phyloP scores from a whole-genome alignment of 2,329 filamentous ascomycete genomes.

The Graphium sp. region DNA sequence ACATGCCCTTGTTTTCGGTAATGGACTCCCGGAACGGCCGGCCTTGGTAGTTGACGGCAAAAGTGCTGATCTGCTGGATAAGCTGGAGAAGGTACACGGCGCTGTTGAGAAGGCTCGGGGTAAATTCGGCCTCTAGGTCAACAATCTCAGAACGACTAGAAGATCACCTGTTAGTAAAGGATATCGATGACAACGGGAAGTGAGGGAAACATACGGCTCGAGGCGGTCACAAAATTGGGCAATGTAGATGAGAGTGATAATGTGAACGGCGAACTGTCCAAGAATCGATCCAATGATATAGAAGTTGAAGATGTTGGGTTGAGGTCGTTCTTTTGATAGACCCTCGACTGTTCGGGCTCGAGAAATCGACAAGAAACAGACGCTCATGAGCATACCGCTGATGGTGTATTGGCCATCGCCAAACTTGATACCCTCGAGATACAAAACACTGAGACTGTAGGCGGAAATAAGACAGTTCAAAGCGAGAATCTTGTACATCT shows the following conservation, averaged over 20 bases:
- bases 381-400: constrained; percentile 98
- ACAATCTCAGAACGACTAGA: constrained; percentile 38
- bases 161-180: constrained; percentile 10
- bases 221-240: constrained; percentile 73
- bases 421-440: constrained; percentile 97
- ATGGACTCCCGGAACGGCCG: constrained; percentile 94
- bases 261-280: constrained; percentile 92
- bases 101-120: constrained; percentile 85
- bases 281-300: constrained; percentile 98
- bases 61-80: constrained; percentile 97
- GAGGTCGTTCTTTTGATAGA: constrained; percentile 88
- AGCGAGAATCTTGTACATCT: constrained; percentile 99
- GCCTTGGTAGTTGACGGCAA: constrained; percentile 98
- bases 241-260: constrained; percentile 85
- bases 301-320: constrained; percentile 97
- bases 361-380: constrained; percentile 98
- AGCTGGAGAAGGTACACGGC: constrained; percentile 94
- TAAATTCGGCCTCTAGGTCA: constrained; percentile 89
- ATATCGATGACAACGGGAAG: not conserved
- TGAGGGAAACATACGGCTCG: constrained; percentile 56
- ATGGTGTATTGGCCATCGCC: constrained; percentile 97
- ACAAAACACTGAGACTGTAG: constrained; percentile 90
- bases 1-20: constrained; percentile 94
- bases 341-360: constrained; percentile 90
- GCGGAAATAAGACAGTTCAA: constrained; percentile 96